A percentile compares a stretch with the other conserved stretches of the same genome.
These are phyloP conservation scores for Avena atlantica DNA, from an alignment of 176 grass and related monocot genomes.

Conservation along the genomic window DNA sequence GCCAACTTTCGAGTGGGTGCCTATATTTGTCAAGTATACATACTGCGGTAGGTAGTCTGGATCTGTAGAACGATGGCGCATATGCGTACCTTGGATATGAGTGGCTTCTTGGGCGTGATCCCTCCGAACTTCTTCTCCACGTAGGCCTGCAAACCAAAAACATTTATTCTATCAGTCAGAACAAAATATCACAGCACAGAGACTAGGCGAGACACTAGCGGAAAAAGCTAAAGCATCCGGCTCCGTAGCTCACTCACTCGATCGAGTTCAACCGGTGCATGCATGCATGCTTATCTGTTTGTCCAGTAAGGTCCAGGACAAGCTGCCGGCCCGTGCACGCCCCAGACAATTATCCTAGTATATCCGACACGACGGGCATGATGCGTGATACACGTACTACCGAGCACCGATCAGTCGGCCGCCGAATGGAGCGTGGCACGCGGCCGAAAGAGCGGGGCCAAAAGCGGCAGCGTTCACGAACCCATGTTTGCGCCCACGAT, in stretches of 20 bases:
- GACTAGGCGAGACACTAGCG: neutral
- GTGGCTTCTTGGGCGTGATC: constrained; percentile 84
- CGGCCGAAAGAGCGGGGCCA: neutral
- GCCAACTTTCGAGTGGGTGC: neutral
- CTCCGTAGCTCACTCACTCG: neutral
- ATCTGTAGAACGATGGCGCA: neutral
- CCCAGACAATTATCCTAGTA: too few species aligned
- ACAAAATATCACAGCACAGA: neutral
- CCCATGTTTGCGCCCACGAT: neutral
- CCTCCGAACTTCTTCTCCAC: constrained; percentile 83
- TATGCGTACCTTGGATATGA: constrained; percentile 79
- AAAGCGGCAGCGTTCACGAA: constrained; percentile 30
- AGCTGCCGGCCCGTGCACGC: too few species aligned
- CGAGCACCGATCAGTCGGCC: neutral
- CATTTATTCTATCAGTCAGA: neutral
- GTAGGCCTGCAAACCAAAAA: constrained; percentile 45
- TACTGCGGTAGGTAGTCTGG: neutral
- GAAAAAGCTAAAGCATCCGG: constrained; percentile 4
- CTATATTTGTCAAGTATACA: too few species aligned
- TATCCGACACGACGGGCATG: too few species aligned
- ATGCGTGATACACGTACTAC: too few species aligned
- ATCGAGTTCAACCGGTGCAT: neutral
- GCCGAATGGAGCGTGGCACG: constrained; percentile 29
- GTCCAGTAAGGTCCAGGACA: neutral
- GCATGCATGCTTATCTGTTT: constrained; percentile 31